Evolutionary conservation across 2,329 filamentous ascomycete species (phyloP).

Genomic region (Penicillium expansum): DNA sequence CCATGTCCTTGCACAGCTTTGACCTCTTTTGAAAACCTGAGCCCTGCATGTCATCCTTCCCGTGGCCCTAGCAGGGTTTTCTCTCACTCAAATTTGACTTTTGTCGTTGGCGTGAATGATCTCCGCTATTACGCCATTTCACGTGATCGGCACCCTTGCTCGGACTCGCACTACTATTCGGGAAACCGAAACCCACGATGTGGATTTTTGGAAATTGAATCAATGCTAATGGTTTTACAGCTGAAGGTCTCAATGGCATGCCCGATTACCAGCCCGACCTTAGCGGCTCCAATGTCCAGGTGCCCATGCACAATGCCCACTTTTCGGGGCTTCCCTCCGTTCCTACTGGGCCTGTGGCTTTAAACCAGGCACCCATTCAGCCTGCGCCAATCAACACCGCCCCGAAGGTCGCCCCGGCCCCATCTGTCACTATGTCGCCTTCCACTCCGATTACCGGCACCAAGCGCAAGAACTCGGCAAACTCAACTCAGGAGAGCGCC

Average conservation of each 20-base stretch:
- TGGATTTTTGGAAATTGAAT: conserved; percentile 7
- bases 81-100: conserved; percentile 12
- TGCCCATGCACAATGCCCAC: conserved; percentile 26
- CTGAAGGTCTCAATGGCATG: conserved; percentile 35
- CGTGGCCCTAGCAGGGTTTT: conserved; percentile 3
- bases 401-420: conserved; percentile 18
- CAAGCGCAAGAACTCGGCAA: conserved; percentile 41
- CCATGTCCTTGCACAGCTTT: conserved; percentile 1
- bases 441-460: conserved; percentile 22
- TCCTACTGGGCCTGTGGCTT: conserved; percentile 16
- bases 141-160: conserved; percentile 30
- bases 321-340: conserved; percentile 24
- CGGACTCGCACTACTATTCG: background rate
- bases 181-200: conserved; percentile 12
- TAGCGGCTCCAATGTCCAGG: conserved; percentile 25
- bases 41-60: conserved; percentile 13
- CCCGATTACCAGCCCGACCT: conserved; percentile 33
- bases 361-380: conserved; percentile 21
- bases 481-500: conserved; percentile 47
- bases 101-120: conserved; percentile 22
- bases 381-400: conserved; percentile 11
- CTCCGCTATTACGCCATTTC: conserved; percentile 34
- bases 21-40: conserved; percentile 6
- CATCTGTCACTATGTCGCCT: conserved; percentile 14
- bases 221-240: conserved; percentile 16